Evolutionary conservation across 2,329 filamentous ascomycete genomes (phyloP).

Genomic region (Pseudogymnoascus sp.): DNA sequence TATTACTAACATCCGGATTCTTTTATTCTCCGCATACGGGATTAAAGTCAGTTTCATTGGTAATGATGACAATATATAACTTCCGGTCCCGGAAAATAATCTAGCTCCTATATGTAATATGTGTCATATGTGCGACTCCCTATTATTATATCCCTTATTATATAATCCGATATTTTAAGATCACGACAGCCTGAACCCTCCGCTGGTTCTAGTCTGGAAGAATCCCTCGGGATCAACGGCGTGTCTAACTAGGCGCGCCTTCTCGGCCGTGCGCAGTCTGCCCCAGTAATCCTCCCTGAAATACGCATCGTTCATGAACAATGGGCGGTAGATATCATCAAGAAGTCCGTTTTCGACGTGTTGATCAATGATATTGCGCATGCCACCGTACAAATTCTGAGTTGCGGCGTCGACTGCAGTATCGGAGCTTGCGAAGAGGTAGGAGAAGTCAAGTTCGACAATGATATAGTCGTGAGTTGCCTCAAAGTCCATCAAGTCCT

Average conservation of each 20-base stretch:
- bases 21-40: neutral
- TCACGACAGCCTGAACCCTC: slow-evolving; percentile 21
- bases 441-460: slow-evolving; percentile 26
- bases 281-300: slow-evolving; percentile 13
- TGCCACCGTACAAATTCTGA: slow-evolving; percentile 4
- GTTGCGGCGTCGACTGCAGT: slow-evolving; percentile 1
- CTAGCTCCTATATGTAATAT: neutral
- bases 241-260: slow-evolving; percentile 18
- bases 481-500: slow-evolving; percentile 20
- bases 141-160: neutral
- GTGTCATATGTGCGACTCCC: too few relatives aligned
- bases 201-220: slow-evolving; percentile 16
- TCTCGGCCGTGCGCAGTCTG: slow-evolving; percentile 8
- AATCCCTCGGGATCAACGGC: slow-evolving; percentile 23
- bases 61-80: neutral
- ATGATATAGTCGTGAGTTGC: slow-evolving; percentile 20
- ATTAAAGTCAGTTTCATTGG: neutral
- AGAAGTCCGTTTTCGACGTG: slow-evolving; percentile 8
- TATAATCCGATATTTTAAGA: slow-evolving; percentile 8
- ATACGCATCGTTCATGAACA: slow-evolving; percentile 28
- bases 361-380: neutral
- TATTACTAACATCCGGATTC: neutral
- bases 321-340: slow-evolving; percentile 20
- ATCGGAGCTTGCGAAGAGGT: slow-evolving; percentile 9
- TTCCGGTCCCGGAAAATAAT: neutral